Conservation (phyloP, 225 moss, liverwort and hornwort species). For the Pseudisothecium myosuroides region DNA sequence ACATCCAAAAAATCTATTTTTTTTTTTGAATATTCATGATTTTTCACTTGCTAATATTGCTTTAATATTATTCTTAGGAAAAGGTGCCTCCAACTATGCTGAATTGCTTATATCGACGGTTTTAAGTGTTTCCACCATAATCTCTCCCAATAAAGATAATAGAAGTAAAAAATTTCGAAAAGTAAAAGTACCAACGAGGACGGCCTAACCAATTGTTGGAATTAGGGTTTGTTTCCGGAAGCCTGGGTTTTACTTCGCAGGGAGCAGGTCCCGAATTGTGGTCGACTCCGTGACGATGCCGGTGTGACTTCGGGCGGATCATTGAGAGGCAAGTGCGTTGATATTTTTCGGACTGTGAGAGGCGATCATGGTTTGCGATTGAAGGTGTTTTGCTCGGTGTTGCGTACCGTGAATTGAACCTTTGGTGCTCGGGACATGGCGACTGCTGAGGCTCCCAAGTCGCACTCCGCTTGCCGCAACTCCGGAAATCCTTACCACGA, state of each 20-base stretch:
- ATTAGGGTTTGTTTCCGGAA: background rate
- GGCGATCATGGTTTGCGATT: background rate
- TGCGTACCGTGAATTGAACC: background rate
- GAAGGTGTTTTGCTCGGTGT: background rate
- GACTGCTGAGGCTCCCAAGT: slow-evolving; percentile 11
- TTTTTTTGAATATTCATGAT: too few relatives aligned
- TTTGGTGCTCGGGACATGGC: slow-evolving; percentile 2
- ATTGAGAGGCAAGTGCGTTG: background rate
- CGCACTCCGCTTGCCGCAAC: slow-evolving; percentile 47
- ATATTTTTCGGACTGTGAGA: background rate
- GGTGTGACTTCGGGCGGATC: background rate
- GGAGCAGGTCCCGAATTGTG: background rate
- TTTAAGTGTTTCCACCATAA: too few relatives aligned
- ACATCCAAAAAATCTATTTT: too few relatives aligned
- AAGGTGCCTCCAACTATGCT: too few relatives aligned
- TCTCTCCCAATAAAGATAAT: too few relatives aligned
- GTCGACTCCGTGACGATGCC: background rate
- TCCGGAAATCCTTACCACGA: slow-evolving; percentile 46
- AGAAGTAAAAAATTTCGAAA: background rate
- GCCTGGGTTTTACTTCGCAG: background rate
- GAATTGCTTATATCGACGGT: too few relatives aligned
- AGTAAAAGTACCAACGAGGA: background rate
- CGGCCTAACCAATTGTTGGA: too few relatives aligned
- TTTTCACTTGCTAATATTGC: too few relatives aligned
- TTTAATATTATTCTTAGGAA: too few relatives aligned